Evolutionary conservation across 1,284 basidiomycete species (phyloP), one percentile per base, ranked within the genome.

Genomic region (Fomitiporia mediterranea): DNA sequence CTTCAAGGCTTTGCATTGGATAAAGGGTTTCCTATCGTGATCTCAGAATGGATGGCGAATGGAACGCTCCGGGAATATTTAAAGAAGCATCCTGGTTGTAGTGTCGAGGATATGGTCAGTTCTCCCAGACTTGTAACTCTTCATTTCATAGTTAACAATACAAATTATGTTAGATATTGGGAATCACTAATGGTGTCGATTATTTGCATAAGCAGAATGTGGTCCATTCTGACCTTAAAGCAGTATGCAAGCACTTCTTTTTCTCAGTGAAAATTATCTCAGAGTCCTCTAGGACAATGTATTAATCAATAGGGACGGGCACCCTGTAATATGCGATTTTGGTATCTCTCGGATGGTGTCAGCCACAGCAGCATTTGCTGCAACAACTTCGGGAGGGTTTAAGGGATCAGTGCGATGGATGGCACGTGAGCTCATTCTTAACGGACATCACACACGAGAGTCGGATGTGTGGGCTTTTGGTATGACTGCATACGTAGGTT

Each of bases 381-480:
- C n/a, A n/a, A n/a, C n/a, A n/a, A n/a, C n/a, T n/a, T n/a, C n/a
- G n/a, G n/a, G n/a, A n/a, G n/a, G n/a, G n/a, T n/a, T n/a, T n/a
- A n/a, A n/a, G n/a, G n/a, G n/a, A n/a, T n/a, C n/a, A n/a, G n/a
- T n/a, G n/a, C n/a, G n/a, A n/a, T n/a, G n/a, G n/a, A n/a, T n/a
- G n/a, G n/a, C n/a, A n/a, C n/a, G n/a, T 13, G 47, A 35, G 4
- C 23, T 25, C 25, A 13, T 30, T 51, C 15, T 35, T 4, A 46
- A 3, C 15, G 15, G 6, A 11, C 39, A 30, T 13, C 21, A 8
- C 27, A 28, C 9, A 25, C 27, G 15, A 2, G 50, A 34, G 37
- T 46, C 40, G 13, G 51, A 57, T 34, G 27, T 57, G 17, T 57
- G 56, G 56, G 51, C 51, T 15, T 57, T 53, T 38, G 56, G 51